Conservation (phyloP, 805 yeast species). For the Candida michaelii region DNA sequence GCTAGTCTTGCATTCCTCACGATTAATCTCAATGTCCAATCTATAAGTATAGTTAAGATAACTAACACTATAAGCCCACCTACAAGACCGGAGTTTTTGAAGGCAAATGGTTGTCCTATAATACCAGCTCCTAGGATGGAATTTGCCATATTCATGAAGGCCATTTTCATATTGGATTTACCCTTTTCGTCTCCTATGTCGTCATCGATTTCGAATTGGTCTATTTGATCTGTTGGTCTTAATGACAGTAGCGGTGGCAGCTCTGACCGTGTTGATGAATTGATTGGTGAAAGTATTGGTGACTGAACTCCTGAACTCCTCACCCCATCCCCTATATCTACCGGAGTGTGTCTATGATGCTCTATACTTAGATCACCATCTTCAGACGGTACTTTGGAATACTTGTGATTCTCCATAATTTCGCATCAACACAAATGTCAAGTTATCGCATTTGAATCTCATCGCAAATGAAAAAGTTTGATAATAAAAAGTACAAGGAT, state of each 20-base stretch:
- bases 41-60: constrained; percentile 67
- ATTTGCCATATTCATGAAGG: constrained; percentile 96
- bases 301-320: too few relatives aligned
- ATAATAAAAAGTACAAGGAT: constrained; percentile 24
- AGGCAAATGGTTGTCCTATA: constrained; percentile 90
- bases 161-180: constrained; percentile 62
- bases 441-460: constrained; percentile 10
- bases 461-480: constrained; percentile 16
- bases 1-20: constrained; percentile 79
- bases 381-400: constrained; percentile 1
- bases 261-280: too few relatives aligned
- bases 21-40: constrained; percentile 82
- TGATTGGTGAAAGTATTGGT: too few relatives aligned
- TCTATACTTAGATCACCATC: not conserved
- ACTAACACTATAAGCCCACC: constrained; percentile 69
- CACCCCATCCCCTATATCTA: too few relatives aligned
- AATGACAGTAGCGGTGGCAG: too few relatives aligned
- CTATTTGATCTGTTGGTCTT: not conserved
- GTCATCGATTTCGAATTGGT: not conserved
- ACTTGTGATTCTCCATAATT: constrained; percentile 2
- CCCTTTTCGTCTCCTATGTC: constrained; percentile 23
- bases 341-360: constrained; percentile 1
- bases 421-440: constrained; percentile 1
- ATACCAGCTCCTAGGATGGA: constrained; percentile 95
- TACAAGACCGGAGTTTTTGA: constrained; percentile 72